A percentile compares a stretch with the other conserved stretches of the same genome.
Conservation (phyloP, 1,139 yeast genomes). For the Kluyveromyces sp. region DNA sequence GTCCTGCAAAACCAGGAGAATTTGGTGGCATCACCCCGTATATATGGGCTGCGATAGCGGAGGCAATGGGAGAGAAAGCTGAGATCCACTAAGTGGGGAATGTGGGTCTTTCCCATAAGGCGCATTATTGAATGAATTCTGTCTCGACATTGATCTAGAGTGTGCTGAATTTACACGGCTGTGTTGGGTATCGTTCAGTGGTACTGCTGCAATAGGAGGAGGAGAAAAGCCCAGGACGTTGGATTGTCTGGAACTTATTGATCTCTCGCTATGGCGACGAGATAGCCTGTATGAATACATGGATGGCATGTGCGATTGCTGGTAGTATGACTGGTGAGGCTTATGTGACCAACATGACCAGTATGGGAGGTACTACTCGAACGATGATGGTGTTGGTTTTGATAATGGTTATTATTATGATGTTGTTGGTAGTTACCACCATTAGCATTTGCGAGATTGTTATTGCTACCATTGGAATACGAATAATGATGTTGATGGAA, state of each 20-base stretch:
- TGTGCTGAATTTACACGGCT: background rate
- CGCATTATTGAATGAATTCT: background rate
- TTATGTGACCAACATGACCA: background rate
- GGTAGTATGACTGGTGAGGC: background rate
- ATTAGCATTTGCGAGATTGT: background rate
- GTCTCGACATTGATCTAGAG: constrained; percentile 2
- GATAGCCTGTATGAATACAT: background rate
- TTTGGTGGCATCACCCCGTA: background rate
- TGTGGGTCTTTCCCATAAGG: background rate
- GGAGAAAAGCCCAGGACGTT: constrained; percentile 8
- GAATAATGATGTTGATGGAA: constrained; percentile 9
- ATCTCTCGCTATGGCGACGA: constrained; percentile 11
- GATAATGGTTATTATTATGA: background rate
- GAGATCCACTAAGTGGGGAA: background rate
- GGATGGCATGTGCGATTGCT: constrained; percentile 2
- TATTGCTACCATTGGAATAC: background rate
- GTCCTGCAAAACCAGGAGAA: background rate
- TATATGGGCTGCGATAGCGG: background rate
- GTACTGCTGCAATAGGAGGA: background rate
- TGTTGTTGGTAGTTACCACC: background rate
- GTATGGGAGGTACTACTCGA: background rate
- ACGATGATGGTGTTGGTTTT: background rate
- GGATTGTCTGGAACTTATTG: constrained; percentile 9
- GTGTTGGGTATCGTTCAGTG: background rate
- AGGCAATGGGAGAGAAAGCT: background rate